Evolutionary conservation across 352 stramenopile genomes (phyloP), one percentile per base, ranked within the genome.

Genomic region (Phytophthora uliginosa): DNA sequence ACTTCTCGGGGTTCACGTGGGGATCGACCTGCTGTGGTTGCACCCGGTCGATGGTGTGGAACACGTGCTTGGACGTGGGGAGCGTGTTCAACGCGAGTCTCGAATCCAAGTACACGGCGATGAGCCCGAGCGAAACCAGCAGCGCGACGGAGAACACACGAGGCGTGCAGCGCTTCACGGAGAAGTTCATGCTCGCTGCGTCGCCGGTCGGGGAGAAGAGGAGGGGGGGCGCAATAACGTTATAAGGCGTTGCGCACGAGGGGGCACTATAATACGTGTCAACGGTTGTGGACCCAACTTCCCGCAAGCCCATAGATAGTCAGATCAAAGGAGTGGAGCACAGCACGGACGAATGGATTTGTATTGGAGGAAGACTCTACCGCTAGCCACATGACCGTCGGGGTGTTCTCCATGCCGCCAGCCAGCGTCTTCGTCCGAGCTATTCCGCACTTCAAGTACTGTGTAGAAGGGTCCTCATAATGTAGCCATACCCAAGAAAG

Each of bases 41-140:
- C 7, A 7, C 24, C 8, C 18, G 54, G 3, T 28, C 40, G 48
- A 38, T 31, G n/a, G 42, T 69, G 60, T 40, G 67, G 55, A 74
- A 71, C 5, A 40, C 53, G 15, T 42, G 62, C n/a, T 42, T 38
- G 18, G 62, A 38, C n/a, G 68, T 54, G 0, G 54, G 50, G 6
- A 71, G 40, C 2, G 47, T 36, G 20, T 59, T 63, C 68, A 62
- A 75, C 33, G 68, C 55, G 28, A 67, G 68, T 36, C 22, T 58
- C 18, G 55, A 71, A 28, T 75, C 48, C 9, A 75, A 31, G 38
- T 58, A 71, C 7, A 75, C 28, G 31, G 40, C 62, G 38, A 71
- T 31, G 38, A 71, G 57, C 12, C 53, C 52, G 50, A 68, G 61
- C 6, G 36, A 58, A 6, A 66, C 28, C 18, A 78, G 57, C 60